Evolutionary conservation across 1,284 basidiomycete species (phyloP), one percentile per base, ranked within the genome.

Genomic region (Ceratobasidium sp.): DNA sequence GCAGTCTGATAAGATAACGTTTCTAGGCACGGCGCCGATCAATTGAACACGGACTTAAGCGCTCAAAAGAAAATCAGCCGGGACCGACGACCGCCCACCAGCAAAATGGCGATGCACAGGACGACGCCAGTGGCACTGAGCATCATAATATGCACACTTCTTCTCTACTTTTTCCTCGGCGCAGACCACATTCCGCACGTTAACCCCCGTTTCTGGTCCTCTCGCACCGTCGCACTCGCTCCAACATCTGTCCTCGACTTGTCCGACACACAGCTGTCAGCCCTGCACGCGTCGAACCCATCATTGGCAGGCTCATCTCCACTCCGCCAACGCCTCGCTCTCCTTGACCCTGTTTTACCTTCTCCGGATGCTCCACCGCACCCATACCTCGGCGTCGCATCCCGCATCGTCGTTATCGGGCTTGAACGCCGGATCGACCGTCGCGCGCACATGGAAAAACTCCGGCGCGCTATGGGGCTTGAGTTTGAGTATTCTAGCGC

Each of bases 361-460:
- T 11, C 44, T 5, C 44, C 5, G 23, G 41, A n/a, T 6, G n/a
- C 59, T 38, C 38, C 14, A 18, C 49, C 61, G 11, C 61, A 63
- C 28, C 72, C 61, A 4, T 28, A 63, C 18, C 69, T 77, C 35
- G 75, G 77, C 23, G 73, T 77, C 38, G 76, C 76, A 23, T 71
- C 62, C 21, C 74, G 73, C 47, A 73, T 78, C 14, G 76, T 76
- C 64, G 77, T 77, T 41, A 75, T 78, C 52, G 75, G 71, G 46
- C 77, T 78, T 11, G 66, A 74, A 0, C 66, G 64, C 38, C 71
- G 78, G 18, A 59, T 44, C 30, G 77, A 78, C 61, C 44, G 78
- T 26, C 73, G 78, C 14, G 63, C 63, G n/a, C 64, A 62, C 23
- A 78, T 78, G 77, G 50, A 61, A 16, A 61, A 70, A 13, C 32